Evolutionary conservation across 1,139 yeast genomes (phyloP).

Genomic region (Debaryomyces robertsiae): DNA sequence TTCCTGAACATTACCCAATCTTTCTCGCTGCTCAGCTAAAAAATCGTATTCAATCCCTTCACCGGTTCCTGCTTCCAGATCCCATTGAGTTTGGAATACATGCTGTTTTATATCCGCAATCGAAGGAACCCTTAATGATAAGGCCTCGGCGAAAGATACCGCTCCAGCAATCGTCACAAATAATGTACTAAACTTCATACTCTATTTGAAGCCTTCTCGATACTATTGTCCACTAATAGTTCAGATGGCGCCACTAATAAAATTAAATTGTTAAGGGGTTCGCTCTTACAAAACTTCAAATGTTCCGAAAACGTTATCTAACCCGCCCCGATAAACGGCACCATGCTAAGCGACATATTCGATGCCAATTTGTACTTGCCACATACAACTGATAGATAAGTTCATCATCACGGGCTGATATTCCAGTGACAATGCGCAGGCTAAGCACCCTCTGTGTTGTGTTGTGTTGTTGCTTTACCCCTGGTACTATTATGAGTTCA

Average conservation of each 20-base stretch:
- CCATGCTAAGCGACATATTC: neutral
- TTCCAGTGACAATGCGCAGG: too few relatives aligned
- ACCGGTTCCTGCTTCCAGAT: conserved; percentile 7
- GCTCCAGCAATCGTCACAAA: conserved; percentile 6
- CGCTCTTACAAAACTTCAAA: too few relatives aligned
- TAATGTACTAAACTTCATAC: conserved; percentile 9
- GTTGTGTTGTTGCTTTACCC: too few relatives aligned
- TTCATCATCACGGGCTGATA: too few relatives aligned
- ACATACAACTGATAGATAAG: too few relatives aligned
- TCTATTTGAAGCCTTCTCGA: too few relatives aligned
- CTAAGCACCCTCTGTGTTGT: too few relatives aligned
- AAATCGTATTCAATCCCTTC: conserved; percentile 9
- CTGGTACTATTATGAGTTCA: too few relatives aligned
- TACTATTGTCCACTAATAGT: too few relatives aligned
- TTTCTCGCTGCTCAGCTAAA: conserved; percentile 13
- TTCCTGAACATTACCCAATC: conserved; percentile 10
- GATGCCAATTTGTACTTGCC: neutral
- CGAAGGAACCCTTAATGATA: conserved; percentile 5
- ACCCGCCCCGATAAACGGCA: neutral
- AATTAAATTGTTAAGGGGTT: too few relatives aligned
- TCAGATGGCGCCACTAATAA: too few relatives aligned
- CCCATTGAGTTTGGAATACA: conserved; percentile 9
- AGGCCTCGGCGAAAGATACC: conserved; percentile 9
- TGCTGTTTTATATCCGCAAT: conserved; percentile 12
- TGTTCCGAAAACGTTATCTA: too few relatives aligned